A percentile compares a stretch with the other conserved stretches of the same genome.
Conservation (phyloP, 2,329 filamentous ascomycete species). For the Penicillium sp. region DNA sequence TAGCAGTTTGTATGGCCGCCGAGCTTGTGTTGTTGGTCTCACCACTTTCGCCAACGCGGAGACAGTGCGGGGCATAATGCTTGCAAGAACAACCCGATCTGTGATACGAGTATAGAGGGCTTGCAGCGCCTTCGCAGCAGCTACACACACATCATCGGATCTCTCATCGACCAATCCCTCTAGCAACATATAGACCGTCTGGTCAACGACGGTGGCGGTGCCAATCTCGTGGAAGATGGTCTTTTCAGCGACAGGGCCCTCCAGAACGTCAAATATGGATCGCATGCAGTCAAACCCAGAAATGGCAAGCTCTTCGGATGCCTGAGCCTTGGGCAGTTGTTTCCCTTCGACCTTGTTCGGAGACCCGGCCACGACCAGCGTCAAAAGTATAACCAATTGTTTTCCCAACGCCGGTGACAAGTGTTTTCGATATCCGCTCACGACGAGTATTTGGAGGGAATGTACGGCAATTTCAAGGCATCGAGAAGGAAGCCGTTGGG, state of each 20-base stretch:
- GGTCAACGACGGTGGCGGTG: slow-evolving; percentile 77
- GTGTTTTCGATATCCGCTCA: slow-evolving; percentile 75
- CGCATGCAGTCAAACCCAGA: slow-evolving; percentile 73
- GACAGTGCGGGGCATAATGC: slow-evolving; percentile 84
- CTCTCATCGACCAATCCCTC: slow-evolving; percentile 70
- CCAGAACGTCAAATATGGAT: slow-evolving; percentile 66
- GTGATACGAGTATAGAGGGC: slow-evolving; percentile 67
- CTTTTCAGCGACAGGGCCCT: slow-evolving; percentile 50
- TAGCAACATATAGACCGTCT: slow-evolving; percentile 78
- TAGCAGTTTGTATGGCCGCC: slow-evolving; percentile 67
- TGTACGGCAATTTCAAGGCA: slow-evolving; percentile 74
- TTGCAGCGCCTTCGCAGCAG: slow-evolving; percentile 68
- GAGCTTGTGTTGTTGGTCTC: slow-evolving; percentile 67
- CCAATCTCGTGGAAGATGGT: slow-evolving; percentile 55
- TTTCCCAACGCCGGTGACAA: slow-evolving; percentile 75
- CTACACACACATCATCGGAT: slow-evolving; percentile 70
- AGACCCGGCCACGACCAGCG: slow-evolving; percentile 76
- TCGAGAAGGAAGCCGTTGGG: slow-evolving; percentile 71
- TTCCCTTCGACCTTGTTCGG: slow-evolving; percentile 56
- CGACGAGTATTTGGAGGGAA: slow-evolving; percentile 74
- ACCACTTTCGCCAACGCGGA: slow-evolving; percentile 79
- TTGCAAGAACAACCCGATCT: slow-evolving; percentile 76
- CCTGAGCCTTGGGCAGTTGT: slow-evolving; percentile 37
- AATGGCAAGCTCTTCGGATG: slow-evolving; percentile 72
- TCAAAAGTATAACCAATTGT: slow-evolving; percentile 83